Evolutionary conservation across 495 filamentous ascomycete species (phyloP).

Genomic region (Penicillium parvum): DNA sequence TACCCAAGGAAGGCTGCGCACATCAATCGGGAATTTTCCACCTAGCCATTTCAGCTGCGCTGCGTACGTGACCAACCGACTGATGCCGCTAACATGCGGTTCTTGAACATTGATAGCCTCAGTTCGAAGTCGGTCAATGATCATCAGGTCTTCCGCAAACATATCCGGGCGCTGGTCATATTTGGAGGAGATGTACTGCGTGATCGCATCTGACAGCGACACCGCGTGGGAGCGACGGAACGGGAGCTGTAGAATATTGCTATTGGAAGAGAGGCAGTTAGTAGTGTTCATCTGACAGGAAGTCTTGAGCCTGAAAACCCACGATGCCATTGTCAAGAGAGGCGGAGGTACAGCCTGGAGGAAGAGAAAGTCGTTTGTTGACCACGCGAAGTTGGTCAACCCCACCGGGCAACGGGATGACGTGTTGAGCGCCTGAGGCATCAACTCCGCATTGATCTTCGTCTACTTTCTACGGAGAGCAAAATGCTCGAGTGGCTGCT

Average conservation of each 20-base stretch:
- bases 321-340: conserved; percentile 41
- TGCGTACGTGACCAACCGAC: conserved; percentile 81
- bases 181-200: conserved; percentile 95
- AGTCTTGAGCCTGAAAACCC: conserved; percentile 13
- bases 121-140: conserved; percentile 75
- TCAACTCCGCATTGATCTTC: neutral
- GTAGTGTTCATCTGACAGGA: neutral
- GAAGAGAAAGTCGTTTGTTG: conserved; percentile 32
- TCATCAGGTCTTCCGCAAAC: conserved; percentile 84
- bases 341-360: conserved; percentile 11
- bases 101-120: conserved; percentile 86
- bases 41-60: conserved; percentile 91
- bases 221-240: conserved; percentile 81
- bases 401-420: conserved; percentile 40
- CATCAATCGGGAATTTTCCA: conserved; percentile 95
- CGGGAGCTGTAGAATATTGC: conserved; percentile 62
- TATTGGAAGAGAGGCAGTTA: conserved; percentile 10
- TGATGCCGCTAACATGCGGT: conserved; percentile 83
- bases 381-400: conserved; percentile 24
- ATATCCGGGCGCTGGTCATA: conserved; percentile 99
- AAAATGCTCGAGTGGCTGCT: neutral
- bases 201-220: conserved; percentile 75
- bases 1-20: conserved; percentile 38
- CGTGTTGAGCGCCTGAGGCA: conserved; percentile 29
- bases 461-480: neutral